Conservation (phyloP, 352 stramenopile genomes). For the Saprolegnia diclina region DNA sequence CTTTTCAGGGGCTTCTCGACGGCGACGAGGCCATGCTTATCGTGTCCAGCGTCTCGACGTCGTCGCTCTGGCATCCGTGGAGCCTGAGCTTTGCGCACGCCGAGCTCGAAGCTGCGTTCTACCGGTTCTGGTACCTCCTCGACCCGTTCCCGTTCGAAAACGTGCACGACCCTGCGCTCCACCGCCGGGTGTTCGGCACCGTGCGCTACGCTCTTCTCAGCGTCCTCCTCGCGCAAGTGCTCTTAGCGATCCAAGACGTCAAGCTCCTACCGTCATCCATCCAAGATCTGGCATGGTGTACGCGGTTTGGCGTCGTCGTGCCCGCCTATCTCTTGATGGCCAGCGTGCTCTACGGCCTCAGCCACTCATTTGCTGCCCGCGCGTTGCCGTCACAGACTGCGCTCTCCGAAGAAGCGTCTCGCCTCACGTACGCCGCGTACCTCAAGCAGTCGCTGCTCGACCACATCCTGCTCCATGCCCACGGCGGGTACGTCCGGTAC, state of each 20-base stretch:
- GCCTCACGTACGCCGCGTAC: slow-evolving; percentile 2
- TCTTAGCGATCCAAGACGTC: slow-evolving; percentile 39
- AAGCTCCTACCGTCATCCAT: slow-evolving; percentile 31
- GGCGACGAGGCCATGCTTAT: slow-evolving; percentile 30
- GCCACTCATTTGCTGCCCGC: slow-evolving; percentile 28
- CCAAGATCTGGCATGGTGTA: slow-evolving; percentile 24
- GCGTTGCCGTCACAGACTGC: background rate
- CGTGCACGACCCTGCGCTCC: slow-evolving; percentile 35
- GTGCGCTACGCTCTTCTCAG: slow-evolving; percentile 36
- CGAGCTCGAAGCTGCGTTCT: slow-evolving; percentile 38
- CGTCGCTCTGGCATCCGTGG: slow-evolving; percentile 30
- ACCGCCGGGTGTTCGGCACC: slow-evolving; percentile 35
- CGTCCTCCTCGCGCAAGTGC: slow-evolving; percentile 36
- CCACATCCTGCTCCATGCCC: background rate
- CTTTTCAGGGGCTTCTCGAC: slow-evolving; percentile 30
- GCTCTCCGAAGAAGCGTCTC: background rate
- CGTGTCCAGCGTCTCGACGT: slow-evolving; percentile 28
- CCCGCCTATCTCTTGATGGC: slow-evolving; percentile 32
- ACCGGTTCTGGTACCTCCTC: slow-evolving; percentile 42
- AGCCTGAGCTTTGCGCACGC: slow-evolving; percentile 39
- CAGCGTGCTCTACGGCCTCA: slow-evolving; percentile 31
- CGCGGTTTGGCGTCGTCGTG: slow-evolving; percentile 38
- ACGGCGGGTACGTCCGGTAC: slow-evolving; percentile 33
- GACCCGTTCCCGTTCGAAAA: slow-evolving; percentile 43
- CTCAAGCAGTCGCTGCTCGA: background rate